Conservation (phyloP, 495 filamentous ascomycete genomes). For the Lophium mytilinum region DNA sequence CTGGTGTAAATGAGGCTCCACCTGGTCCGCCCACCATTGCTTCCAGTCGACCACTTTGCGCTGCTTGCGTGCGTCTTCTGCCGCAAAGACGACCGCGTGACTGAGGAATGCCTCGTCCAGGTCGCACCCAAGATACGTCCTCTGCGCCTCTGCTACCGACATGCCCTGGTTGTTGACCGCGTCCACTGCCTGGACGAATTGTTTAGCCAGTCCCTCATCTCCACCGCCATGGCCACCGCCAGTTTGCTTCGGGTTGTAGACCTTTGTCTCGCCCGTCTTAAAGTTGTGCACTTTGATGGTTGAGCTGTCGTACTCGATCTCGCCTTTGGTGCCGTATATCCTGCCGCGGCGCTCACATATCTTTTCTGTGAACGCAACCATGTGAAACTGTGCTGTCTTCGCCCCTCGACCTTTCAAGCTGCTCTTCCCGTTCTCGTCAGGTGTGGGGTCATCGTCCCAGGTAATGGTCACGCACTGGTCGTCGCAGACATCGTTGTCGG, state of each 20-base stretch:
- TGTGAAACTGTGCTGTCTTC: slow-evolving; percentile 85
- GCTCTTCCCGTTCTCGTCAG: slow-evolving; percentile 4
- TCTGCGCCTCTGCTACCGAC: slow-evolving; percentile 66
- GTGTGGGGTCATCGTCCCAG: slow-evolving; percentile 63
- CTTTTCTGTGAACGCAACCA: slow-evolving; percentile 82
- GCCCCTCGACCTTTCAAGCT: slow-evolving; percentile 45
- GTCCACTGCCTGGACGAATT: slow-evolving; percentile 74
- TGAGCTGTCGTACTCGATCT: slow-evolving; percentile 69
- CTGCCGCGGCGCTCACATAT: slow-evolving; percentile 76
- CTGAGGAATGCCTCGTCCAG: slow-evolving; percentile 78
- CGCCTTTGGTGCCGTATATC: slow-evolving; percentile 77
- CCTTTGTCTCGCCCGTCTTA: slow-evolving; percentile 43
- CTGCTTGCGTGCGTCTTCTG: slow-evolving; percentile 70
- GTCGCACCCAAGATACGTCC: slow-evolving; percentile 64
- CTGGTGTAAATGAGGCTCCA: slow-evolving; percentile 24
- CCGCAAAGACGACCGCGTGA: slow-evolving; percentile 90
- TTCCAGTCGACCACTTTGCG: slow-evolving; percentile 67
- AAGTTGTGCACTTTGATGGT: slow-evolving; percentile 61
- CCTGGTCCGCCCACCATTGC: slow-evolving; percentile 57
- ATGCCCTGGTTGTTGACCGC: slow-evolving; percentile 64
- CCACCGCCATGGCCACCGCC: slow-evolving; percentile 74
- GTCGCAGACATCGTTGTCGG: slow-evolving; percentile 85
- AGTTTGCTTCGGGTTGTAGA: slow-evolving; percentile 46
- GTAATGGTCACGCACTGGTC: slow-evolving; percentile 80
- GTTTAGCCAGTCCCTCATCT: slow-evolving; percentile 69